A percentile compares a stretch with the other conserved stretches of the same genome.
These are phyloP conservation scores for Trichoderma sp. DNA, from an alignment of 2,329 filamentous ascomycete genomes.

Conservation along the genomic window DNA sequence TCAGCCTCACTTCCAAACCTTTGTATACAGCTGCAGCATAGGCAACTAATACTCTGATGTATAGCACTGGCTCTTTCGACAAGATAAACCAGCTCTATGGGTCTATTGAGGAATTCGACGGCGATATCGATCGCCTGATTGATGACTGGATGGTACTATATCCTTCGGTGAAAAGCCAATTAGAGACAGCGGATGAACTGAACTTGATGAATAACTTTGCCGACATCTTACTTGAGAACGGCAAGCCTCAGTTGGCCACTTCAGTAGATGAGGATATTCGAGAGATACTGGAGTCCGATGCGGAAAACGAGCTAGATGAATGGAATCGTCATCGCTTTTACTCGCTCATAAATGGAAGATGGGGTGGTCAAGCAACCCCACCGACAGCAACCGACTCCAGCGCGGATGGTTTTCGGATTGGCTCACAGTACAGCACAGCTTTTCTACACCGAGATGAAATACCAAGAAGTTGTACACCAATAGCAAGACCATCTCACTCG, in stretches of 20 bases:
- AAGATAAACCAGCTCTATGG: not conserved
- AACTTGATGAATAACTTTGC: not conserved
- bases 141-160: not conserved
- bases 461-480: not conserved
- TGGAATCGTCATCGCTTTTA: not conserved
- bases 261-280: not conserved
- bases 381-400: not conserved
- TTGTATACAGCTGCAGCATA: not conserved
- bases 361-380: not conserved
- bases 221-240: not conserved
- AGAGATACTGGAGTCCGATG: not conserved
- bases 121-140: not conserved
- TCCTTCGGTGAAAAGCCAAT: not conserved
- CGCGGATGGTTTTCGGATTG: not conserved
- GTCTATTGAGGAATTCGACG: not conserved
- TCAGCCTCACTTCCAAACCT: not conserved
- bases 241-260: not conserved
- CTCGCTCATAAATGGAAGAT: not conserved
- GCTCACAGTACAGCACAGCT: not conserved
- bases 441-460: not conserved
- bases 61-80: not conserved
- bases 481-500: not conserved
- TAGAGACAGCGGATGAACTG: not conserved
- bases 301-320: not conserved
- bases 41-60: not conserved